phyloP scores from a whole-genome alignment of 768 basidiomycete genomes.

The Tylopilus felleus region DNA sequence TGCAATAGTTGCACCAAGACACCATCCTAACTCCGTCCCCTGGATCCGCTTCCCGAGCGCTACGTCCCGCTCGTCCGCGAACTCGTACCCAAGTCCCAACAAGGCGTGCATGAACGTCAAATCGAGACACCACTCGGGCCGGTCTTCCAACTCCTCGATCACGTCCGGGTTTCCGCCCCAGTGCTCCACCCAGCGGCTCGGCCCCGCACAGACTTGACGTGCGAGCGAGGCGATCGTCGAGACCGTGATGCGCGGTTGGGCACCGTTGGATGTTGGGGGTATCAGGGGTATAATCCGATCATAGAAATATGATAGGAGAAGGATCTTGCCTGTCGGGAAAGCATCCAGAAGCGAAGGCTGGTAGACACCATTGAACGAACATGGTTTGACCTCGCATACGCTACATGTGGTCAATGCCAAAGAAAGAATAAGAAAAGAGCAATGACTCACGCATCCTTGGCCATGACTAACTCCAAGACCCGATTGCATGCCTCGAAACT shows the following conservation, averaged over 20 bases:
- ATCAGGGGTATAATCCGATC: constrained; percentile 86
- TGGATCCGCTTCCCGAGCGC: constrained; percentile 82
- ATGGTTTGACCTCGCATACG: constrained; percentile 87
- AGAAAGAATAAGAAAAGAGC: neutral
- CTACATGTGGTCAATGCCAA: constrained; percentile 32
- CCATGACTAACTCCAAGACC: constrained; percentile 84
- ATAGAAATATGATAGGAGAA: constrained; percentile 97
- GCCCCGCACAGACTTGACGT: constrained; percentile 69
- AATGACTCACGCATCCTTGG: constrained; percentile 79
- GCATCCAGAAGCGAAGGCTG: constrained; percentile 89
- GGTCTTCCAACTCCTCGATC: constrained; percentile 67
- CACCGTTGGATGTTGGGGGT: constrained; percentile 23
- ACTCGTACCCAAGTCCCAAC: constrained; percentile 87
- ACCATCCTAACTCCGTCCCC: constrained; percentile 94
- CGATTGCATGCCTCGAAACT: constrained; percentile 83
- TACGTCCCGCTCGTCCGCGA: constrained; percentile 63
- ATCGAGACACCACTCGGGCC: constrained; percentile 96
- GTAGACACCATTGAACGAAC: constrained; percentile 96
- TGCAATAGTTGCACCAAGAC: constrained; percentile 78
- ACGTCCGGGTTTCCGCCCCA: constrained; percentile 46
- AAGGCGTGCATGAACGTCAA: constrained; percentile 93
- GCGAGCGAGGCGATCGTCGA: constrained; percentile 65
- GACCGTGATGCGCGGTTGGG: constrained; percentile 40
- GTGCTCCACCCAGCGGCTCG: constrained; percentile 49
- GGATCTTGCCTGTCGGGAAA: constrained; percentile 80